These are phyloP conservation scores for Cutaneotrichosporon dermatis DNA, from an alignment of 1,284 basidiomycete species.

Conservation along the genomic window DNA sequence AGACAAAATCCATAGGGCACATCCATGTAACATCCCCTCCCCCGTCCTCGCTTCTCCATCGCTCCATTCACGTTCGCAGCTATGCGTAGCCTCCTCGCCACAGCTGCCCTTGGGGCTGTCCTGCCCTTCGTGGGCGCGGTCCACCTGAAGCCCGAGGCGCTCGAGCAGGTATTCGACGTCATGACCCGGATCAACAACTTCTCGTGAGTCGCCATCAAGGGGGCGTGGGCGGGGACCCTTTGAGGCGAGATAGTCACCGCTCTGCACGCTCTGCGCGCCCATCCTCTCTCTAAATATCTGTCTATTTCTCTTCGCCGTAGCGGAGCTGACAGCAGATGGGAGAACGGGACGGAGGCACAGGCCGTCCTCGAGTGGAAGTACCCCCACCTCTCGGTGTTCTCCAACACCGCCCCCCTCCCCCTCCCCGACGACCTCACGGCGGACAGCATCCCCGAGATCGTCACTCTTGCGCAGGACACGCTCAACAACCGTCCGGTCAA, in stretches of 20 bases:
- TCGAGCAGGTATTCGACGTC: slow-evolving; percentile 27
- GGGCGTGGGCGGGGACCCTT: too few relatives aligned
- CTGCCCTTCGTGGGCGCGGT: slow-evolving; percentile 1
- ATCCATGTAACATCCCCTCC: too few relatives aligned
- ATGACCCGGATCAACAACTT: slow-evolving; percentile 25
- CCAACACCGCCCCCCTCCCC: slow-evolving; percentile 21
- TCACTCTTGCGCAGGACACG: slow-evolving; percentile 52
- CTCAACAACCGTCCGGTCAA: slow-evolving; percentile 33
- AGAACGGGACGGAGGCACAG: slow-evolving; percentile 70
- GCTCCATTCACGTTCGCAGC: too few relatives aligned
- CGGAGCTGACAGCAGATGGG: slow-evolving; percentile 56
- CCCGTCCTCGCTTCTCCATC: too few relatives aligned
- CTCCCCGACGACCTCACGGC: slow-evolving; percentile 47
- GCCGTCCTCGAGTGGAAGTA: slow-evolving; percentile 66
- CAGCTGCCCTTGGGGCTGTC: neutral
- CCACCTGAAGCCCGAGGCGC: slow-evolving; percentile 7
- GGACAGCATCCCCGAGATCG: slow-evolving; percentile 54
- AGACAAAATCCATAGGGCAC: too few relatives aligned
- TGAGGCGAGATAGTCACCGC: too few relatives aligned
- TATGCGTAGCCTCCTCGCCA: neutral
- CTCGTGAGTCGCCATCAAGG: neutral
- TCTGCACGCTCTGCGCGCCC: too few relatives aligned
- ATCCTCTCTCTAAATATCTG: too few relatives aligned
- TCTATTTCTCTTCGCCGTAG: too few relatives aligned
- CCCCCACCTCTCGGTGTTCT: slow-evolving; percentile 61